Base-by-base conservation (phyloP, 129 eudicot species). In the Lactuca sativa region DNA sequence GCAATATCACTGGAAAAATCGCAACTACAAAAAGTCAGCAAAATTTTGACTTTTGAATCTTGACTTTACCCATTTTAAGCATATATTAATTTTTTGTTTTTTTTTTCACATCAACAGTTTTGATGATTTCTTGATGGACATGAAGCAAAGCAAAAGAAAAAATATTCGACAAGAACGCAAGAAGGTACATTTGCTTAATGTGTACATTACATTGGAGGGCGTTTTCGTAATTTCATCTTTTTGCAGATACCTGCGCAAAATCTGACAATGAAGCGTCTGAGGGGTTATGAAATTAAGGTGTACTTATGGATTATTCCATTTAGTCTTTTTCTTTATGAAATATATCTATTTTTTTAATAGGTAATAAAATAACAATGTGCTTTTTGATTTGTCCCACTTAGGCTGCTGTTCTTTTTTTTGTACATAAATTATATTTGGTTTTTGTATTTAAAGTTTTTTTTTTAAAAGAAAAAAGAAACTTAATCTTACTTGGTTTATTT, bases 1-100 rank as follows among this genome's bases (percentile, higher is more conserved):
- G 97, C 98, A 93, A 78, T 93, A 93, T 82, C 98, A 93, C 76
- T 93, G 98, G 98, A 83, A 85, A 76, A 93, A 93, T 71, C 96
- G 86, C 32, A 90, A 90, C 68, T 93, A 93, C 72, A 85, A 72
- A 77, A 87, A 75, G 98, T 85, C 70, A 59, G 80, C 71, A 57
- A 33, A 7, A 57, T 49, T 16, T 62, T 16, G 66, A 33, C 49
- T 60, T 43, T 43, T 43, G 49, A 43, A 43, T 9, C 8, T n/a
- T 61, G 32, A 61, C 66, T 61, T 15, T 9, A 36, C 36, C 49
- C 49, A 43, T 43, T 8, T 43, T 40, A 5, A 40, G 47, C 47
- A 31, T 49, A 43, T 36, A 55, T 55, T 53, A 15, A 5, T 4
- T 54, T n/a, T 54, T 12, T 16, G 18, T 53, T 30, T 31, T 56